phyloP scores from a whole-genome alignment of 2,329 filamentous ascomycete species.

The Fusarium concolor region DNA sequence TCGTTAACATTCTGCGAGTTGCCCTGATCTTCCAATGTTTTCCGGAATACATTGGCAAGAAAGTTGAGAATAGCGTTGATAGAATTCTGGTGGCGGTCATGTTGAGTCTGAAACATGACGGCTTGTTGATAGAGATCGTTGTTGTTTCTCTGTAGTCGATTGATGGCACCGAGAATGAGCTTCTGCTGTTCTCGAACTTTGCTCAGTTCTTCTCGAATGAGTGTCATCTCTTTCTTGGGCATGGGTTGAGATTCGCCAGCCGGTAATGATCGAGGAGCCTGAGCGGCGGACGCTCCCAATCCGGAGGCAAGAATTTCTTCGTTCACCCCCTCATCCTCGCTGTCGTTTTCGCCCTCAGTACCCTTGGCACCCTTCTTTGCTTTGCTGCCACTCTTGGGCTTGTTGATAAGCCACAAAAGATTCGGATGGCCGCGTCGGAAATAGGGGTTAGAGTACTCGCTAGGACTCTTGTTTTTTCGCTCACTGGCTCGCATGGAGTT shows the following conservation, averaged over 20 bases:
- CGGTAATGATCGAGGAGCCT: slow-evolving; percentile 51
- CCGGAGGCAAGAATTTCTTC: slow-evolving; percentile 54
- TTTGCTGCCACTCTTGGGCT: slow-evolving; percentile 81
- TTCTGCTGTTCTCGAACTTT: slow-evolving; percentile 88
- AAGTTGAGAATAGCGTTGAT: slow-evolving; percentile 99
- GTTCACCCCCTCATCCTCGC: slow-evolving; percentile 63
- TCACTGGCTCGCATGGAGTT: slow-evolving; percentile 98
- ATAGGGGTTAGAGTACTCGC: slow-evolving; percentile 97
- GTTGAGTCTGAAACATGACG: slow-evolving; percentile 87
- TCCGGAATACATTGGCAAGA: slow-evolving; percentile 94
- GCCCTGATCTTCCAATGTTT: slow-evolving; percentile 87
- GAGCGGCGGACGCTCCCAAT: slow-evolving; percentile 31
- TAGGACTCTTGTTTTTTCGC: slow-evolving; percentile 96
- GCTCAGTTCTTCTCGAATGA: slow-evolving; percentile 82
- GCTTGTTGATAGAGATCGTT: slow-evolving; percentile 90
- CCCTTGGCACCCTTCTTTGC: slow-evolving; percentile 69
- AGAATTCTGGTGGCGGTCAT: slow-evolving; percentile 97
- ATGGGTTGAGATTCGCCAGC: slow-evolving; percentile 61
- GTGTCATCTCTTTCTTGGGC: slow-evolving; percentile 78
- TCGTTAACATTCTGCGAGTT: slow-evolving; percentile 82
- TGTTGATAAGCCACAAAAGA: slow-evolving; percentile 94
- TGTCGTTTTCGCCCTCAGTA: slow-evolving; percentile 77
- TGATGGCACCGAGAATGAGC: slow-evolving; percentile 85
- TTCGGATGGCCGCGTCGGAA: slow-evolving; percentile 95
- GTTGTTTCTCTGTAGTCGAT: slow-evolving; percentile 84